A percentile compares a stretch with the other conserved stretches of the same genome.
phyloP scores from a whole-genome alignment of 305 asterid genomes.

The Coffea humblotiana region DNA sequence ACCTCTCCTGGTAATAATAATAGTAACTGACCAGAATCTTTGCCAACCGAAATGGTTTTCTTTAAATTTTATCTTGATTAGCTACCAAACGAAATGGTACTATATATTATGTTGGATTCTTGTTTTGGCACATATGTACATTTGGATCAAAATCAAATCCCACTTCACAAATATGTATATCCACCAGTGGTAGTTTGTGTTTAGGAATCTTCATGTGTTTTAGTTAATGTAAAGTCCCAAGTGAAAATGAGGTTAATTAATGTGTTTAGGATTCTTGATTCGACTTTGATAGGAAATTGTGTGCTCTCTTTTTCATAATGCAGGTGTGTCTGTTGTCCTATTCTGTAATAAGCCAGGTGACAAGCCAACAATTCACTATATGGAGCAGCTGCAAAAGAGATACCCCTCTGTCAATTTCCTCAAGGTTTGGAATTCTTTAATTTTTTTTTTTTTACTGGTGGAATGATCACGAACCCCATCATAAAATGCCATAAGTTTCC shows the following conservation, averaged over 20 bases:
- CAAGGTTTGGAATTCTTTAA: conserved; percentile 33
- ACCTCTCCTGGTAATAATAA: conserved; percentile 33
- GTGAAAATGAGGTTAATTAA: not conserved
- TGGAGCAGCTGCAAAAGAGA: conserved; percentile 41
- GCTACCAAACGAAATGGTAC: not conserved
- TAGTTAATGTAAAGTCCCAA: not conserved
- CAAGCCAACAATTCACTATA: conserved; percentile 27
- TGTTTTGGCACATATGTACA: not conserved
- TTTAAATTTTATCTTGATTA: not conserved
- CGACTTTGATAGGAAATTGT: not conserved
- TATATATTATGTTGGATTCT: conserved; percentile 8
- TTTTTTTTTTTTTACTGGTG: not conserved
- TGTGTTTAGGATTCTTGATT: not conserved
- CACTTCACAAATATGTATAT: not conserved
- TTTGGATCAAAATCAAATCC: not conserved
- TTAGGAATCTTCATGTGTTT: not conserved
- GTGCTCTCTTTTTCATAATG: not conserved
- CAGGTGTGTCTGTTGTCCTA: conserved; percentile 45
- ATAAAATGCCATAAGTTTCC: not conserved
- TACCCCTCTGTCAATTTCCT: conserved; percentile 46
- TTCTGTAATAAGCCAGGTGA: conserved; percentile 42
- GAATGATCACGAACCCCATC: not conserved
- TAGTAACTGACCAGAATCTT: not conserved
- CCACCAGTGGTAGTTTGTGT: not conserved
- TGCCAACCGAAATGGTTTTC: not conserved